A percentile compares a stretch with the other conserved stretches of the same genome.
Conservation (phyloP, 345 rosid genomes). For the Lepidium aucheri region DNA sequence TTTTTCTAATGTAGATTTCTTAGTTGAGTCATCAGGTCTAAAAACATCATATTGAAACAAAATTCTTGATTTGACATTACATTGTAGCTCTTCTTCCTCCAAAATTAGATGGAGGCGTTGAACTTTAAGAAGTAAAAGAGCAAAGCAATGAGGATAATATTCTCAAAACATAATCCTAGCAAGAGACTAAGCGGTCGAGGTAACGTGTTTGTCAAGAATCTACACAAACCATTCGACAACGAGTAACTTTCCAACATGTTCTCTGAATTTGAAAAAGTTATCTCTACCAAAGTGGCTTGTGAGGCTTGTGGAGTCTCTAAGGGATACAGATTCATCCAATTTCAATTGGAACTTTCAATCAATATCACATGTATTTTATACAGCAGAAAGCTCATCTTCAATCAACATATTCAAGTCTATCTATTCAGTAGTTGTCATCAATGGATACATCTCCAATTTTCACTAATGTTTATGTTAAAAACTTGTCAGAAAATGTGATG, state of each 20-base stretch:
- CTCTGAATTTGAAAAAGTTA: slow-evolving; percentile 32
- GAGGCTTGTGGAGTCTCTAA: slow-evolving; percentile 39
- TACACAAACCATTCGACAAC: slow-evolving; percentile 30
- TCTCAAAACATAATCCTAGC: slow-evolving; percentile 45
- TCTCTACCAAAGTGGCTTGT: slow-evolving; percentile 56
- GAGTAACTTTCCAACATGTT: slow-evolving; percentile 35
- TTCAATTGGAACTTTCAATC: slow-evolving; percentile 48
- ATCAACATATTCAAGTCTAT: slow-evolving; percentile 36
- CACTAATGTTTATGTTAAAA: slow-evolving; percentile 52
- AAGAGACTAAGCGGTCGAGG: slow-evolving; percentile 37
- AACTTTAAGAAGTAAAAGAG: slow-evolving; percentile 43
- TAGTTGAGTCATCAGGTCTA: no score
- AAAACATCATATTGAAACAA: no score
- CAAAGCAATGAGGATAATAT: slow-evolving; percentile 51
- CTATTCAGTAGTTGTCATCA: background rate
- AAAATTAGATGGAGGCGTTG: slow-evolving; percentile 24
- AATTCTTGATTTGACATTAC: no score
- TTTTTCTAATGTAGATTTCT: no score
- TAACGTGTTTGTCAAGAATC: slow-evolving; percentile 64
- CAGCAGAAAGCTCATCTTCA: slow-evolving; percentile 29
- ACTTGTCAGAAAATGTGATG: slow-evolving; percentile 32
- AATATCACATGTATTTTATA: slow-evolving; percentile 28
- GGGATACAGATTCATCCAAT: slow-evolving; percentile 62
- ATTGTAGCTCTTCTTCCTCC: no score
- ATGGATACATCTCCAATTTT: slow-evolving; percentile 29